Evolutionary conservation across 202 grass and related monocot species (phyloP), one percentile per base, ranked within the genome.

Genomic region (Panicum virgatum): DNA sequence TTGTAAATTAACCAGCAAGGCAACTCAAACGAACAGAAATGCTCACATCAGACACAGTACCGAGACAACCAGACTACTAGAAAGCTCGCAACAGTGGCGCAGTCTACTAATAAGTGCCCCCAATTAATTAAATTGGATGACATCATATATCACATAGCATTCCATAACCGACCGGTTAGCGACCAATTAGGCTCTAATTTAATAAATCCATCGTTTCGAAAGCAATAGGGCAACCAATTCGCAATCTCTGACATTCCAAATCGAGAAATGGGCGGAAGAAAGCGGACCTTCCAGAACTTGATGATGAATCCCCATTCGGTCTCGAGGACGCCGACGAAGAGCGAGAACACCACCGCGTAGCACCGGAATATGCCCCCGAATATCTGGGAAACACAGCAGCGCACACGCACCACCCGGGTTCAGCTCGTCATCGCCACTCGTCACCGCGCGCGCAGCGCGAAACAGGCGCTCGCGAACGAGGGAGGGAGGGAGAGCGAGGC

Each of bases 331-430:
- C 65, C 85, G 16, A 94, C 89, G 40, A 97, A 92, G 4, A 92
- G 86, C 29, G 89, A 72, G 74, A 97, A 85, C 14, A 90, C 42
- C 30, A 92, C 92, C 38, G 90, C 94, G 77, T 97, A 97, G 80
- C 94, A 97, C 30, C 94, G 85, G 72, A 97, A 93, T 38, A 97
- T 86, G 15, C 92, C 91, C 23, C 94, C 94, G 66, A 94, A 94
- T 65, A 97, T 94, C 94, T 97, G 83, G 7, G 73, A 62, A 79
- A 51, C 36, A 4, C 38, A 56, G 62, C 30, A 23, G 4, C 5
- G 4, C 5, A 45, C 51, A 64, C 20, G 27, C 37, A 70, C 25
- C n/a, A 14, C 39, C 45, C 57, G 16, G 12, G 56, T 51, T 72
- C 59, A 86, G 58, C 56, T 29, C 30, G 20, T 51, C 43, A 10